A percentile compares a stretch with the other conserved stretches of the same genome.
These are phyloP conservation scores for Diaporthe sp. DNA, from an alignment of 2,329 filamentous ascomycete species.

Conservation along the genomic window DNA sequence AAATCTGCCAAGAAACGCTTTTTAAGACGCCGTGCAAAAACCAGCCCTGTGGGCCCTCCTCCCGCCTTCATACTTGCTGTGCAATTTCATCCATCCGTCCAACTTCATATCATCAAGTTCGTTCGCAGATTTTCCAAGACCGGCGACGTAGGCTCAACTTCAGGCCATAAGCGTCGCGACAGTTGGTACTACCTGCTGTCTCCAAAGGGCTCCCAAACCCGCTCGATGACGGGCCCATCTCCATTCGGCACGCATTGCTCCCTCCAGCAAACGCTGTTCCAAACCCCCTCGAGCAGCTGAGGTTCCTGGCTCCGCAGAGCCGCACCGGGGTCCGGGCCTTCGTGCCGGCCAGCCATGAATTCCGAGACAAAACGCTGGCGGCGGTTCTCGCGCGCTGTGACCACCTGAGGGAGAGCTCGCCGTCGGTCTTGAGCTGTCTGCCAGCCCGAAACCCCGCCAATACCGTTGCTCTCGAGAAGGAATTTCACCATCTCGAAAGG, in stretches of 20 bases:
- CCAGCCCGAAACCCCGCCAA: slow-evolving; percentile 67
- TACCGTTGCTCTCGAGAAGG: slow-evolving; percentile 72
- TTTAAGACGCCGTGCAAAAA: slow-evolving; percentile 37
- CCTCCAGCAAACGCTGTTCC: slow-evolving; percentile 65
- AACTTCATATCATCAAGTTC: slow-evolving; percentile 23
- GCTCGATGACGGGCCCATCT: slow-evolving; percentile 59
- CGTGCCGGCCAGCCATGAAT: slow-evolving; percentile 33
- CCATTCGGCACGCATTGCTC: slow-evolving; percentile 57
- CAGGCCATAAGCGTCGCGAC: slow-evolving; percentile 26
- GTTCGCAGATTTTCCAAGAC: slow-evolving; percentile 12
- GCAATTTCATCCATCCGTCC: slow-evolving; percentile 1
- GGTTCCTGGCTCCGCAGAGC: slow-evolving; percentile 56
- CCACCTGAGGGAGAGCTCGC: slow-evolving; percentile 63
- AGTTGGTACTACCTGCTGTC: slow-evolving; percentile 32
- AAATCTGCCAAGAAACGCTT: slow-evolving; percentile 22
- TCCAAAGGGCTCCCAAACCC: slow-evolving; percentile 59
- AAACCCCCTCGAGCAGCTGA: slow-evolving; percentile 54
- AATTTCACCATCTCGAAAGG: slow-evolving; percentile 77
- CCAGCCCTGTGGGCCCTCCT: neutral
- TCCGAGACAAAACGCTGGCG: slow-evolving; percentile 54
- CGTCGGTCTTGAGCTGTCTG: slow-evolving; percentile 62
- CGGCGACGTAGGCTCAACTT: slow-evolving; percentile 23
- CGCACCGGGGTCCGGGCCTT: slow-evolving; percentile 28
- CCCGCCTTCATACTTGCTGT: neutral
- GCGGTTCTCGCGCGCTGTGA: slow-evolving; percentile 71